Percentiles rank a stretch among this genome's conserved stretches.
Conservation (phyloP, 164 flowering plant species). For the Euptelea pleiosperma region DNA sequence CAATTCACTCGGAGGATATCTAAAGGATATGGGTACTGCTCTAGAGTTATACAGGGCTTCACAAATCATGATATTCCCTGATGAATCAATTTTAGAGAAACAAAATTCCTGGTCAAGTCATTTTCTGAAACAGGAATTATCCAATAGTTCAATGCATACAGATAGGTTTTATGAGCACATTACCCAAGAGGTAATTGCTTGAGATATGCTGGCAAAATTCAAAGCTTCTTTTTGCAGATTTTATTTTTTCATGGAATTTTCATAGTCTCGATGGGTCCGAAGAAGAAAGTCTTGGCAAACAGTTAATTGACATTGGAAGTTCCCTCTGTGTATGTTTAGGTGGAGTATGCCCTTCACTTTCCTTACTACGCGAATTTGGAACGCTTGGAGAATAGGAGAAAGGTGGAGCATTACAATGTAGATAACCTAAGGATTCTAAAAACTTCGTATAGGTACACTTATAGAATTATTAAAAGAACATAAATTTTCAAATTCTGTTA, state of each 20-base stretch:
- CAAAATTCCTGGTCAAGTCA: conserved; percentile 20
- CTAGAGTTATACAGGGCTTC: conserved; percentile 53
- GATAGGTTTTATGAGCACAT: conserved; percentile 1
- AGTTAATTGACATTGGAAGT: no score
- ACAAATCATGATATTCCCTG: conserved; percentile 38
- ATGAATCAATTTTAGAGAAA: conserved; percentile 23
- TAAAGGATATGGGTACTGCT: conserved; percentile 11
- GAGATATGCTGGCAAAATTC: no score
- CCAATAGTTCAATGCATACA: neutral
- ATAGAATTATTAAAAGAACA: neutral
- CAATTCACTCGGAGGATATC: conserved; percentile 12
- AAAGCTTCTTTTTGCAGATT: no score
- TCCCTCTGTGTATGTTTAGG: no score
- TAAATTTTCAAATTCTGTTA: no score
- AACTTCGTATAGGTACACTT: conserved; percentile 23
- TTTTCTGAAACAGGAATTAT: conserved; percentile 18
- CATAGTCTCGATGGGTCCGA: no score
- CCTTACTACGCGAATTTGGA: conserved; percentile 23
- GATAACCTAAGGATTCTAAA: conserved; percentile 15
- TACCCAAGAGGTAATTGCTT: conserved; percentile 39
- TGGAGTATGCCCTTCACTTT: conserved; percentile 31
- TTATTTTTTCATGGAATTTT: no score
- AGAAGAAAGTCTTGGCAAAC: no score
- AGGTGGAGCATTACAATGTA: conserved; percentile 32
- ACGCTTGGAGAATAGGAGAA: conserved; percentile 39